These are phyloP conservation scores for Talaromyces ruber DNA, from an alignment of 495 filamentous ascomycete genomes.

Conservation along the genomic window DNA sequence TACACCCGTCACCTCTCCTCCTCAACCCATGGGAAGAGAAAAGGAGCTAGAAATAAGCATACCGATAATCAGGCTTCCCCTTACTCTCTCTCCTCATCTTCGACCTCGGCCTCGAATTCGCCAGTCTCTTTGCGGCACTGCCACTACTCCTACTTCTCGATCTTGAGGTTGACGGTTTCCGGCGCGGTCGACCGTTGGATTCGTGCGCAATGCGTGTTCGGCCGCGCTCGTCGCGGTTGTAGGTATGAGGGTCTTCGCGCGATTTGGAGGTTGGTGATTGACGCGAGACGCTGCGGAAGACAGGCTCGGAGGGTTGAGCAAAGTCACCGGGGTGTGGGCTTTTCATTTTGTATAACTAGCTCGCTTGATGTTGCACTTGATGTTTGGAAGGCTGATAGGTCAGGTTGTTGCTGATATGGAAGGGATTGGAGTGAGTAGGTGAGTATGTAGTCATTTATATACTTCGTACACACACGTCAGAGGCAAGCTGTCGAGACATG, in stretches of 20 bases:
- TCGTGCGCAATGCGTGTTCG: neutral
- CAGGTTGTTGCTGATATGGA: neutral
- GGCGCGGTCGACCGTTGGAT: neutral
- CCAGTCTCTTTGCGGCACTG: neutral
- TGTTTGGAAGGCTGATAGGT: no score
- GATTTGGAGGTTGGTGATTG: neutral
- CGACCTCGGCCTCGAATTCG: constrained; percentile 4
- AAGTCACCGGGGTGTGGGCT: constrained; percentile 2
- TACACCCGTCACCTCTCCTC: neutral
- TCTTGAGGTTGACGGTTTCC: neutral
- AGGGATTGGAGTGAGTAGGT: no score
- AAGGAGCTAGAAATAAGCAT: constrained; percentile 6
- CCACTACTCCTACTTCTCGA: constrained; percentile 3
- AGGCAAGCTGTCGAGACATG: no score
- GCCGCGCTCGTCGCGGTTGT: constrained; percentile 1
- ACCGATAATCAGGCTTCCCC: constrained; percentile 4
- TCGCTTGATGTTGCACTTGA: no score
- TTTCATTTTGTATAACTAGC: constrained; percentile 5
- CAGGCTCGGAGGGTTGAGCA: neutral
- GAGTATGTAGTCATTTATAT: no score
- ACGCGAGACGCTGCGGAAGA: constrained; percentile 4
- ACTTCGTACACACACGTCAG: no score
- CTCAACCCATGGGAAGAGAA: neutral
- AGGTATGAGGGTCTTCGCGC: constrained; percentile 1
- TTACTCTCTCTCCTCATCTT: constrained; percentile 5